phyloP scores from a whole-genome alignment of 176 grass and related monocot species.

The Musa itinerans region DNA sequence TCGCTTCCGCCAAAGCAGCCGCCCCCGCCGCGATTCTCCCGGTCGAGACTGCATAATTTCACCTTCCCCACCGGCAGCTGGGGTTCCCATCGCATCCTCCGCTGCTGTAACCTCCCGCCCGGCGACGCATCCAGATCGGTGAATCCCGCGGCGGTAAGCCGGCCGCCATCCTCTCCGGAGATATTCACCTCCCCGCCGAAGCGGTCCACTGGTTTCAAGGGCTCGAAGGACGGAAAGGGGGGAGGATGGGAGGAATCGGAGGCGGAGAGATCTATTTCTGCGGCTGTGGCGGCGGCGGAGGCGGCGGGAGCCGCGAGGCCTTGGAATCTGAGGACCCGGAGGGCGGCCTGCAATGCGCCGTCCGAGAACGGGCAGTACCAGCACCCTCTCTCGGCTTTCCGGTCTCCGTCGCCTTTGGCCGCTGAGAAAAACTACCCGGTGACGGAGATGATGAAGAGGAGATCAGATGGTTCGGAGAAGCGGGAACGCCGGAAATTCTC shows the following conservation, averaged over 20 bases:
- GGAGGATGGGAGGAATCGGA: neutral
- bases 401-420: neutral
- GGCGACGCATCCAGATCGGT: neutral
- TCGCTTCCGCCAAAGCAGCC: neutral
- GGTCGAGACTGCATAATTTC: neutral
- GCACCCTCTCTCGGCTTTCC: slow-evolving; percentile 8
- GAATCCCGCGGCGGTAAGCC: neutral
- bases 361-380: neutral
- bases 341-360: slow-evolving; percentile 1
- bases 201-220: neutral
- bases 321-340: slow-evolving; percentile 19
- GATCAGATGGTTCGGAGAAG: neutral
- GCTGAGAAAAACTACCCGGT: neutral
- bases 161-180: neutral
- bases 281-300: neutral
- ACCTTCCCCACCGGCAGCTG: neutral
- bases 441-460: neutral
- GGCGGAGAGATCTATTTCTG: neutral
- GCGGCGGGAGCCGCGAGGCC: neutral
- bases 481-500: slow-evolving; percentile 24
- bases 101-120: neutral
- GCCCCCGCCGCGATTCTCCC: neutral
- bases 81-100: neutral
- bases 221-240: no score
- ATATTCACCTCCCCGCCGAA: neutral